phyloP scores from a whole-genome alignment of 208 protist species.

The Trypanosoma boissoni region DNA sequence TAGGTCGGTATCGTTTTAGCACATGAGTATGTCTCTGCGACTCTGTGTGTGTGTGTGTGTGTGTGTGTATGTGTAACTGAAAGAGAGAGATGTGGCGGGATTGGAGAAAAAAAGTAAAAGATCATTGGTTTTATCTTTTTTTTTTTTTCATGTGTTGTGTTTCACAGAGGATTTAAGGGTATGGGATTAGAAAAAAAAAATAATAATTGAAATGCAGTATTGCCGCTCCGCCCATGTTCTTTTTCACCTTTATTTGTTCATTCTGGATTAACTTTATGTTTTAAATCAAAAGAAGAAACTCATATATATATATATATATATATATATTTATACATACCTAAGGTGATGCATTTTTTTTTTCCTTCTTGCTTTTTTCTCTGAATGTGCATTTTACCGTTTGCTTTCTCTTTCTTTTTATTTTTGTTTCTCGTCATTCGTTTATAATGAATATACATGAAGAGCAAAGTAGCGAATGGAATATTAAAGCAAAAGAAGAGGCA shows the following conservation, averaged over 20 bases:
- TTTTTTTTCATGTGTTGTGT: neutral
- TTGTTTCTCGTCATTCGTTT: neutral
- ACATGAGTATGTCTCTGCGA: too few species aligned
- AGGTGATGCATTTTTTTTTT: neutral
- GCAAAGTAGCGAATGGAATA: too few species aligned
- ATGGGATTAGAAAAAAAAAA: too few species aligned
- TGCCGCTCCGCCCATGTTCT: too few species aligned
- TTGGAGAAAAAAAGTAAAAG: neutral
- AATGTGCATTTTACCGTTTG: too few species aligned
- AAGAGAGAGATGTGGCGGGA: neutral
- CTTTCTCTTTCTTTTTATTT: neutral
- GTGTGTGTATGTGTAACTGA: neutral
- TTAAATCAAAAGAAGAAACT: neutral
- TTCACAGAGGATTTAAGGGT: constrained; percentile 4
- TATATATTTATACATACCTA: neutral
- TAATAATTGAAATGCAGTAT: too few species aligned
- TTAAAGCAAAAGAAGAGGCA: too few species aligned
- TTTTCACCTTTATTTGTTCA: neutral
- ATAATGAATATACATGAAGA: too few species aligned
- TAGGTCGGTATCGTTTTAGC: constrained; percentile 50
- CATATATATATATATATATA: neutral
- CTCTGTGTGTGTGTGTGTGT: constrained; percentile 1
- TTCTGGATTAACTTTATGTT: too few species aligned
- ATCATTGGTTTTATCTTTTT: neutral
- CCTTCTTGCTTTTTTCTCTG: neutral